Evolutionary conservation across 306 rosid species (phyloP), one percentile per base, ranked within the genome.

Genomic region (Sesbania bispinosa): DNA sequence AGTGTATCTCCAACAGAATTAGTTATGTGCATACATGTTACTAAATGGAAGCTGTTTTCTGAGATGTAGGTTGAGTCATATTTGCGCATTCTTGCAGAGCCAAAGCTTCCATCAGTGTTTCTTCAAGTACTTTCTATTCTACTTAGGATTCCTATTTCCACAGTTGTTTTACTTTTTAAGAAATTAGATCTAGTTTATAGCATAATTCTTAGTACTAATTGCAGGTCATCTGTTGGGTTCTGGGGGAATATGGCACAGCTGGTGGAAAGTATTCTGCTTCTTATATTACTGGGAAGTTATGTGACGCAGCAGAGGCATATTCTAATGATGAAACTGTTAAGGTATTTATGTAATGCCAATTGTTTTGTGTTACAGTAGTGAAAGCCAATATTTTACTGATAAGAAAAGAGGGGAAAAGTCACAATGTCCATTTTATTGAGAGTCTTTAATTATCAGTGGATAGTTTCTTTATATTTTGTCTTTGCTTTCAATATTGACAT

Each of bases 191-290:
- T 64, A 73, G 62, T 29, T 35, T 41, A 48, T 76, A 50, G 85
- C 62, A 23, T 63, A 79, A 79, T 41, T 30, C 47, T 59, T 53
- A 52, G 61, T 77, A 59, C 61, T 84, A 80, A 79, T 89, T 77
- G 63, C 88, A 94, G 98, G 96, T 94, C 77, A 94, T 94, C 67
- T 94, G 98, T 74, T 94, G 98, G 98, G 97, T 94, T 83, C 68
- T 94, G 61, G 98, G 98, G 68, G 98, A 94, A 78, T 94, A 90
- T 77, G 98, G 97, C 79, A 89, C 91, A 45, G 87, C 95, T 36
- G 97, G 87, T 85, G 96, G 98, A 73, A 86, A 85, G 84, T 78
- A 89, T 77, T 75, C 93, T 73, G 84, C 95, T 63, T 84, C 96
- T 3, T 91, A 91, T 74, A 88, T 95, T 63, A 76, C 77, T 65